phyloP scores from a whole-genome alignment of 202 grass and related monocot species.

The Cymbopogon flexuosus region DNA sequence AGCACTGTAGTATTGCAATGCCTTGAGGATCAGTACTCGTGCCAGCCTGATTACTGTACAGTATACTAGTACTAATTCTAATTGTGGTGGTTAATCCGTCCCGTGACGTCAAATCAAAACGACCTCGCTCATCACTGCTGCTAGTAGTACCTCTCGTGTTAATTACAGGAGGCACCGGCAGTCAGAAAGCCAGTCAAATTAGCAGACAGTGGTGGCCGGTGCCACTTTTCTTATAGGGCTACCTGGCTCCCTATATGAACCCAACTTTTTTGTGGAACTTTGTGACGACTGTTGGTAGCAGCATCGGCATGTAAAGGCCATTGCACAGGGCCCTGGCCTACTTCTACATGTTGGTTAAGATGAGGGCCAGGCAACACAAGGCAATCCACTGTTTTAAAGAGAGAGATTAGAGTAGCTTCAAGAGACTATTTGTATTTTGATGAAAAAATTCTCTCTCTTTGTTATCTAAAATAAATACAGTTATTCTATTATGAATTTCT shows the following conservation, averaged over 20 bases:
- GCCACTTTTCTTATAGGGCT: background rate
- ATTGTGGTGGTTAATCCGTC: background rate
- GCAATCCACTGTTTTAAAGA: no score
- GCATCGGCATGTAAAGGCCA: background rate
- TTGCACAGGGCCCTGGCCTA: background rate
- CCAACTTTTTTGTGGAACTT: background rate
- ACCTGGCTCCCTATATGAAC: slow-evolving; percentile 4
- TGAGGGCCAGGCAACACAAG: no score
- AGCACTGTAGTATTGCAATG: background rate
- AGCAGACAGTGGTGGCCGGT: background rate
- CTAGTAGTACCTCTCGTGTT: background rate
- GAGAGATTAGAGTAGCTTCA: no score
- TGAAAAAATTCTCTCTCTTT: no score
- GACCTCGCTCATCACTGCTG: background rate
- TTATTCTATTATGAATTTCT: no score
- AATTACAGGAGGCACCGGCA: background rate
- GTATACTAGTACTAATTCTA: no score
- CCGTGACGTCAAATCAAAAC: slow-evolving; percentile 26
- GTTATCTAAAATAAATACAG: no score
- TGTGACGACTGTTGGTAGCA: background rate
- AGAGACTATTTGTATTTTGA: no score
- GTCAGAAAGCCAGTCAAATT: background rate
- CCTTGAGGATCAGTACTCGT: background rate
- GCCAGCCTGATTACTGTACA: no score
- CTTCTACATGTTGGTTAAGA: no score